Base-by-base conservation (phyloP, 2,329 filamentous ascomycete species). In the Graphilbum sp. region DNA sequence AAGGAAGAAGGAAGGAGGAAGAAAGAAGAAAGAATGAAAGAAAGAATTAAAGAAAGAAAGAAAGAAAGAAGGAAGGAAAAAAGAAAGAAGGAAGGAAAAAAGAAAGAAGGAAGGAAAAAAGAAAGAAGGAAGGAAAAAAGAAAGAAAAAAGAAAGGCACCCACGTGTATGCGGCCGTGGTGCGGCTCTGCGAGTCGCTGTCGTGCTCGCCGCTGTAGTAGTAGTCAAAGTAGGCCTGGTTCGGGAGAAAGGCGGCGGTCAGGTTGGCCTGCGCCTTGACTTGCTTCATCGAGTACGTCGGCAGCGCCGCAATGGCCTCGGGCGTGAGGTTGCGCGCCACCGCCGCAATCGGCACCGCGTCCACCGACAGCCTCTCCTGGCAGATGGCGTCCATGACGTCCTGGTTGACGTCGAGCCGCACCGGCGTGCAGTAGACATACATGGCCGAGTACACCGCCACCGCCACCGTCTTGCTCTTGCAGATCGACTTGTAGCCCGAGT, bases 291-390 rank as follows among this genome's bases (percentile, higher is more conserved):
- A 16, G 33, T 38, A 18, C 3, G 41, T 23, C 2, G 34, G 40
- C 15, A 44, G 32, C 3, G 27, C 17, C 1, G 36, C 30, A 34
- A 44, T 38, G 20, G 36, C 42, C 16, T 42, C 42, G 3, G 25
- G 5, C 4, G 44, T 46, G 2, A 46, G 35, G 37, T 46, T 45
- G 6, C 13, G 7, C 8, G 10, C 27, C 15, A 20, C n/a, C 30
- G 24, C 10, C 2, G 17, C 4, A 10, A 12, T 20, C 9, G 18
- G 23, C 5, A 11, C 5, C 15, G 12, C 13, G 7, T n/a, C 13
- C 10, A 31, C 13, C 11, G 19, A 32, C 2, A 24, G 16, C 11
- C 23, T 5, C 4, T 25, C 16, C 20, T 24, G 16, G 4, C n/a
- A 18, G 2, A n/a, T 13, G 12, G 32, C 2, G 4, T 30, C 30